A percentile compares a stretch with the other conserved stretches of the same genome.
Conservation (phyloP, 805 yeast genomes). For the Cyberlindnera euphorbiiphila region DNA sequence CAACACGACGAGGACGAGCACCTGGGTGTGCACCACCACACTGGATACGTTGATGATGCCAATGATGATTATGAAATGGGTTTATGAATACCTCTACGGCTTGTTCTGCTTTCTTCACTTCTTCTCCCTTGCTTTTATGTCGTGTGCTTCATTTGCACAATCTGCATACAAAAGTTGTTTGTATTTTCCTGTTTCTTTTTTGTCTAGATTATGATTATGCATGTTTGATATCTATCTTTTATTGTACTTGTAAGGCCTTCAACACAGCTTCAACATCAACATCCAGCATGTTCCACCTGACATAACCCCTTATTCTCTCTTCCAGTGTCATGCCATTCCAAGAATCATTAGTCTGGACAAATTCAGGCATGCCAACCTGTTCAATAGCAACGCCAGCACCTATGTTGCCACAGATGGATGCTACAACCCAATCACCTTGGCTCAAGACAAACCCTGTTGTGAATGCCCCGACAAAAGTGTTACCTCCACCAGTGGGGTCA, state of each 20-base stretch:
- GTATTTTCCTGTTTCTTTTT: background rate
- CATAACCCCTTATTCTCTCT: conserved; percentile 43
- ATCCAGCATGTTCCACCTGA: conserved; percentile 20
- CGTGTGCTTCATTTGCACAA: no score
- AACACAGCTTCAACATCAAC: conserved; percentile 5
- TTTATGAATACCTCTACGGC: conserved; percentile 6
- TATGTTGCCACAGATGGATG: conserved; percentile 65
- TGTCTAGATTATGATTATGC: background rate
- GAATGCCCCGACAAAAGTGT: conserved; percentile 81
- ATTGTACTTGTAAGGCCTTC: background rate
- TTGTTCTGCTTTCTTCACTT: background rate
- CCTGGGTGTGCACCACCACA: conserved; percentile 10
- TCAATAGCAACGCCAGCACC: conserved; percentile 84
- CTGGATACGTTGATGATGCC: conserved; percentile 5
- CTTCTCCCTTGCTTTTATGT: no score
- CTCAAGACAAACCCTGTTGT: conserved; percentile 55
- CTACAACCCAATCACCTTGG: conserved; percentile 43
- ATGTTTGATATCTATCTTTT: no score
- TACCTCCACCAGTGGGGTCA: conserved; percentile 97
- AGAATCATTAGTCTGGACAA: conserved; percentile 29
- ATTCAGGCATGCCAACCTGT: conserved; percentile 66
- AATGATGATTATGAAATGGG: conserved; percentile 25
- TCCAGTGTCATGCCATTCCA: conserved; percentile 60
- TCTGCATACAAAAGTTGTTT: no score
- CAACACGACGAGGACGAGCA: conserved; percentile 24